Conservation (phyloP, 1,284 basidiomycete species). For the Chalciporus sp. region DNA sequence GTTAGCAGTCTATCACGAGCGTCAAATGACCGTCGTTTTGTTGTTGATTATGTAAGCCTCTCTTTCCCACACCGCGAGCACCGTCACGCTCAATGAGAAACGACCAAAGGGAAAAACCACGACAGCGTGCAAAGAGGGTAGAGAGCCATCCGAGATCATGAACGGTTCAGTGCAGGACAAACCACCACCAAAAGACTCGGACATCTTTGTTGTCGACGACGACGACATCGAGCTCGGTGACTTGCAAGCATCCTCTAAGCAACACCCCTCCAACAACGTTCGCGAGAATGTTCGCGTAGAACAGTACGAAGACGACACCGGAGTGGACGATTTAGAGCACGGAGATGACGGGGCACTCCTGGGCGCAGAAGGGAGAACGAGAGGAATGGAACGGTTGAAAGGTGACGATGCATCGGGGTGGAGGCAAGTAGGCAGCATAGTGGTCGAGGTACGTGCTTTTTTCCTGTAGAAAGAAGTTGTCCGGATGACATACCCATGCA, state of each 20-base stretch:
- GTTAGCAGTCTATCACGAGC: slow-evolving; percentile 34
- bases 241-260: slow-evolving; percentile 34
- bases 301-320: slow-evolving; percentile 13
- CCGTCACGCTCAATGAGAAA: not conserved
- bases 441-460: slow-evolving; percentile 58
- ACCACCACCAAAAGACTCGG: slow-evolving; percentile 1
- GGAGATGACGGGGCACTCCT: slow-evolving; percentile 42
- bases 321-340: slow-evolving; percentile 26
- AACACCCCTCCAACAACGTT: slow-evolving; percentile 25
- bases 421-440: slow-evolving; percentile 59
- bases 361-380: slow-evolving; percentile 26
- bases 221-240: slow-evolving; percentile 41
- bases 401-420: slow-evolving; percentile 35
- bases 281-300: slow-evolving; percentile 8
- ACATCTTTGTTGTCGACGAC: not conserved
- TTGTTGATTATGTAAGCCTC: slow-evolving; percentile 32
- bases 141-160: slow-evolving; percentile 15
- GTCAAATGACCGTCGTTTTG: slow-evolving; percentile 27
- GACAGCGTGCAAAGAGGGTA: too few species aligned
- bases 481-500: slow-evolving; percentile 33
- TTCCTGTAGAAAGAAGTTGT: not conserved
- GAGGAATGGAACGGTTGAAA: slow-evolving; percentile 27
- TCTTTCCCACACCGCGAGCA: slow-evolving; percentile 30
- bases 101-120: too few species aligned
- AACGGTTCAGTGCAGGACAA: slow-evolving; percentile 6